phyloP scores from a whole-genome alignment of 1,284 basidiomycete genomes.

The Coriolopsis trogii region DNA sequence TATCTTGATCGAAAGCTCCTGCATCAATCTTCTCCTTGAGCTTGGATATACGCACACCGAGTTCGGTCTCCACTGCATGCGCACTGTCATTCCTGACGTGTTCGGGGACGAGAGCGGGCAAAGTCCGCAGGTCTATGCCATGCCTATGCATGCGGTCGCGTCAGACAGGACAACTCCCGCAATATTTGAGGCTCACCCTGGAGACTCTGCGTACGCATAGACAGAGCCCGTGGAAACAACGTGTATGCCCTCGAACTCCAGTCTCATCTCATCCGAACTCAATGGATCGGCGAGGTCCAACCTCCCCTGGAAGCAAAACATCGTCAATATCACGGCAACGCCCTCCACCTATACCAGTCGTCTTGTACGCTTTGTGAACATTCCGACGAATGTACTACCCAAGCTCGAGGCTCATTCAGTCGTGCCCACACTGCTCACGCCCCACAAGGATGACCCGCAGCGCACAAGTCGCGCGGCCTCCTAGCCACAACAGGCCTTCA shows the following conservation, averaged over 20 bases:
- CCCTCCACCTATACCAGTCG: too few species aligned
- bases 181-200: constrained; percentile 57
- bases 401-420: too few species aligned
- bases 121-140: constrained; percentile 64
- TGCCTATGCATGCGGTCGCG: constrained; percentile 39
- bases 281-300: constrained; percentile 62
- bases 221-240: constrained; percentile 78
- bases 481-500: too few species aligned
- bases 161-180: too few species aligned
- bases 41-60: constrained; percentile 60
- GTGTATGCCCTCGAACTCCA: constrained; percentile 82
- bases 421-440: too few species aligned
- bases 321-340: too few species aligned
- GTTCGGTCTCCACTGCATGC: constrained; percentile 65
- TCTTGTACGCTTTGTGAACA: too few species aligned
- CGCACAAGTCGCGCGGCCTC: too few species aligned
- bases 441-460: too few species aligned
- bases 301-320: too few species aligned
- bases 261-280: constrained; percentile 56
- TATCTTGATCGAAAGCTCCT: constrained; percentile 54
- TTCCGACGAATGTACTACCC: too few species aligned
- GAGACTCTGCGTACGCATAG: constrained; percentile 71
- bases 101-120: constrained; percentile 67
- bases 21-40: constrained; percentile 64
- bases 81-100: constrained; percentile 62